Conservation (phyloP, 768 basidiomycete genomes). For the Pholiota microspora region DNA sequence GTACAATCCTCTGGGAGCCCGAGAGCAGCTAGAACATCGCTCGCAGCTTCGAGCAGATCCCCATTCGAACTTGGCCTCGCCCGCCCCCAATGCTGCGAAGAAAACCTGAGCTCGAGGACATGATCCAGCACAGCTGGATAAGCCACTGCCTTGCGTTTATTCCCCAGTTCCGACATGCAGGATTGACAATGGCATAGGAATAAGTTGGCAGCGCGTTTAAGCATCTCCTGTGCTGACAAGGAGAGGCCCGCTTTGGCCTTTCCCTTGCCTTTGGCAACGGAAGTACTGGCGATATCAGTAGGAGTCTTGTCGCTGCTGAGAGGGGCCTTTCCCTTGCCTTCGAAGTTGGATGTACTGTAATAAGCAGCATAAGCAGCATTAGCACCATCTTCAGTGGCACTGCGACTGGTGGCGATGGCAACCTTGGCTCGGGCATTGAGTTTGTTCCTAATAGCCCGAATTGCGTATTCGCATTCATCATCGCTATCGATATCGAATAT, state of each 20-base stretch:
- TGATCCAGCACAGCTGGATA: conserved; percentile 1
- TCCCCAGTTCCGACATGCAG: background rate
- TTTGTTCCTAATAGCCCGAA: background rate
- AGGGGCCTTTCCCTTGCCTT: too few relatives aligned
- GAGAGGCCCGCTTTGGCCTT: background rate
- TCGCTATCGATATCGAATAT: background rate
- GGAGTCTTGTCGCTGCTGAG: too few relatives aligned
- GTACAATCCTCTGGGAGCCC: background rate
- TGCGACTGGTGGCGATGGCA: background rate
- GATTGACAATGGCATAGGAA: background rate
- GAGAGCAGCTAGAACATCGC: background rate
- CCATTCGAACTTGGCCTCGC: background rate
- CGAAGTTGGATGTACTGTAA: too few relatives aligned
- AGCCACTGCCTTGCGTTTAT: background rate
- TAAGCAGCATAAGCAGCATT: too few relatives aligned
- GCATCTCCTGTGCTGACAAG: background rate
- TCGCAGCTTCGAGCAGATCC: background rate
- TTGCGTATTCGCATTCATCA: background rate
- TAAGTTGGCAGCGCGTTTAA: background rate
- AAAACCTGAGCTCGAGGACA: background rate
- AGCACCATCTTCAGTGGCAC: too few relatives aligned
- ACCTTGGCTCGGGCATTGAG: too few relatives aligned
- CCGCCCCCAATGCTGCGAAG: background rate
- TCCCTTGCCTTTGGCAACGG: background rate
- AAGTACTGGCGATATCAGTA: background rate